Percentiles rank a stretch among this genome's conserved stretches.
phyloP scores from a whole-genome alignment of 2,329 filamentous ascomycete genomes.

The Lasiodiplodia sp. region DNA sequence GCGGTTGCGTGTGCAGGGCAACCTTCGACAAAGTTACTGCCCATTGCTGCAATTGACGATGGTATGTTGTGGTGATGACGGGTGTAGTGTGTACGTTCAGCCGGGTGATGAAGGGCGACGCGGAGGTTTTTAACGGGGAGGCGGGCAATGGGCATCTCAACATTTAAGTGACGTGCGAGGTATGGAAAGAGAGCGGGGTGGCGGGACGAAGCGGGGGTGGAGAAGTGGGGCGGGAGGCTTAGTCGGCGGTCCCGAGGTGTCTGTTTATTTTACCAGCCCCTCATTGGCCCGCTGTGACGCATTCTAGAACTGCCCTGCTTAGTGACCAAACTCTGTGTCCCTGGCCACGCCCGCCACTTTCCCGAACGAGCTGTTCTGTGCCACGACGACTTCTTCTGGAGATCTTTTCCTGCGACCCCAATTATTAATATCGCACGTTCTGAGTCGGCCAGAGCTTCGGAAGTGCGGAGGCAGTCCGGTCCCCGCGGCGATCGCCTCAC shows the following conservation, averaged over 20 bases:
- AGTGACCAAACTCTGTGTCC: slow-evolving; percentile 4
- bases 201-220: slow-evolving; percentile 6
- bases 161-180: not conserved
- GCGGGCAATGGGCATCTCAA: not conserved
- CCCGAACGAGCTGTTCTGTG: not conserved
- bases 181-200: not conserved
- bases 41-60: slow-evolving; percentile 5
- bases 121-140: not conserved
- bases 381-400: not conserved
- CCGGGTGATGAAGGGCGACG: not conserved
- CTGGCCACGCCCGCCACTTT: not conserved
- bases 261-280: not conserved
- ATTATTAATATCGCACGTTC: not conserved
- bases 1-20: slow-evolving; percentile 34
- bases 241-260: slow-evolving; percentile 10
- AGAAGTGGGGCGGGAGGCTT: slow-evolving; percentile 9
- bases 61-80: not conserved
- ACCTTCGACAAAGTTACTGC: slow-evolving; percentile 6
- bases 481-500: not conserved
- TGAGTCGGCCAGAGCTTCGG: not conserved
- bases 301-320: slow-evolving; percentile 18
- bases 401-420: not conserved
- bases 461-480: not conserved
- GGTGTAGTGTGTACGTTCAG: not conserved
- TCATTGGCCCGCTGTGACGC: not conserved